Conservation (phyloP, 2,329 filamentous ascomycete genomes). For the Ilyonectria destructans region DNA sequence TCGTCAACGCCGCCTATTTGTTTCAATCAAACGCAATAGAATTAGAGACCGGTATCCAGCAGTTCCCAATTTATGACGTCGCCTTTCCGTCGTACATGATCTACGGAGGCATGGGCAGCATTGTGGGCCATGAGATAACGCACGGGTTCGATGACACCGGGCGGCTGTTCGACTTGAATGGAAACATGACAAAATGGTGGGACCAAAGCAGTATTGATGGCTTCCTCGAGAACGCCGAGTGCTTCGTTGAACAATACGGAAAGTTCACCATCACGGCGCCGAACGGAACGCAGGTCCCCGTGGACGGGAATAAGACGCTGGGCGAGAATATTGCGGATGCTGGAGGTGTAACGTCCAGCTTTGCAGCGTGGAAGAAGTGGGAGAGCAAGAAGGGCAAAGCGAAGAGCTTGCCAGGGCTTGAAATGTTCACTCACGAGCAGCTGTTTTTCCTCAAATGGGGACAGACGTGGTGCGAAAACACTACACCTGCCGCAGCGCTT, state of each 20-base stretch:
- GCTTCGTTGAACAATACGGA: slow-evolving; percentile 79
- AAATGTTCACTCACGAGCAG: slow-evolving; percentile 76
- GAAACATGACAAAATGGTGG: slow-evolving; percentile 80
- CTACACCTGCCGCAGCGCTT: slow-evolving; percentile 71
- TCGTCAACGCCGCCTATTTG: slow-evolving; percentile 65
- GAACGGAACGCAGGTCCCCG: slow-evolving; percentile 70
- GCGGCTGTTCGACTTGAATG: slow-evolving; percentile 75
- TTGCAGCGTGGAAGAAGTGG: slow-evolving; percentile 76
- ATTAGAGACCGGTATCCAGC: slow-evolving; percentile 73
- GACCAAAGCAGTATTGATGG: slow-evolving; percentile 70
- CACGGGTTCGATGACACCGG: slow-evolving; percentile 81
- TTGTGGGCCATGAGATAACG: slow-evolving; percentile 79
- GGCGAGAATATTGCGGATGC: slow-evolving; percentile 83
- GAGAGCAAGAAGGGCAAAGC: slow-evolving; percentile 65
- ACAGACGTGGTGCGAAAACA: slow-evolving; percentile 79
- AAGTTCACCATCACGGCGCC: slow-evolving; percentile 73
- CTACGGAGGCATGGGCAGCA: slow-evolving; percentile 79
- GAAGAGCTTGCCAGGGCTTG: slow-evolving; percentile 72
- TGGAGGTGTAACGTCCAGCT: slow-evolving; percentile 76
- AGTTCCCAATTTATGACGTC: slow-evolving; percentile 77
- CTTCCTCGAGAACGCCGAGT: slow-evolving; percentile 74
- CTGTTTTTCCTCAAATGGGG: slow-evolving; percentile 79
- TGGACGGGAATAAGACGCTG: slow-evolving; percentile 76
- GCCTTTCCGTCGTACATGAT: slow-evolving; percentile 75
- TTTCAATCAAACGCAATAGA: not conserved